Conservation (phyloP, 192 early-diverging fungal species). For the Entomortierella lignicola region DNA sequence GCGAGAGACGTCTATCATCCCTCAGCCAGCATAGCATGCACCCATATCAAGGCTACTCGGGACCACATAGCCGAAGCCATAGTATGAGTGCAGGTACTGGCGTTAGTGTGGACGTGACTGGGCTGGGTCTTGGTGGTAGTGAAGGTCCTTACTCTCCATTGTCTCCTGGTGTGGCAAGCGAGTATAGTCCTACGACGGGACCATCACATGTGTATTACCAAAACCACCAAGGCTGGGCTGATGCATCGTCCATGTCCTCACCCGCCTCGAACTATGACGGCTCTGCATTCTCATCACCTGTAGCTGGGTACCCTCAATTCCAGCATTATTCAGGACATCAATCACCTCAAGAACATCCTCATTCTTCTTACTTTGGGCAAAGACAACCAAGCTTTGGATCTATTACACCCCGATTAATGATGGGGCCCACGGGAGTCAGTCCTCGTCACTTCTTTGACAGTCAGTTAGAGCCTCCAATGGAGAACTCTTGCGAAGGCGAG, state of each 20-base stretch:
- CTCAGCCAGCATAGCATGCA: constrained; percentile 29
- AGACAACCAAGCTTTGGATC: constrained; percentile 32
- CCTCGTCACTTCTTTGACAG: constrained; percentile 38
- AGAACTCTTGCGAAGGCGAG: constrained; percentile 24
- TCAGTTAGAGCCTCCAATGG: constrained; percentile 30
- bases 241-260: constrained; percentile 42
- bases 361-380: constrained; percentile 30
- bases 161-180: constrained; percentile 21
- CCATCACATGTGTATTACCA: constrained; percentile 9
- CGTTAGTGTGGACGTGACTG: constrained; percentile 32
- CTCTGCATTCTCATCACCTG: constrained; percentile 43
- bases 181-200: constrained; percentile 20
- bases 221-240: constrained; percentile 21
- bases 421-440: constrained; percentile 17
- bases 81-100: constrained; percentile 50
- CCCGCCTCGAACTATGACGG: constrained; percentile 42
- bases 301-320: constrained; percentile 6
- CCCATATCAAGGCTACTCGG: constrained; percentile 28
- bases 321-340: constrained; percentile 19
- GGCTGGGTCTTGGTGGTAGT: constrained; percentile 2
- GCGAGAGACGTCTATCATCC: constrained; percentile 33
- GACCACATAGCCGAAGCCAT: constrained; percentile 39
- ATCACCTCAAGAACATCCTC: constrained; percentile 33
- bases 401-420: constrained; percentile 40
- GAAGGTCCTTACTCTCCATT: constrained; percentile 33